Evolutionary conservation across 2,329 filamentous ascomycete species (phyloP).

Genomic region (Lasiodiplodia sp.): DNA sequence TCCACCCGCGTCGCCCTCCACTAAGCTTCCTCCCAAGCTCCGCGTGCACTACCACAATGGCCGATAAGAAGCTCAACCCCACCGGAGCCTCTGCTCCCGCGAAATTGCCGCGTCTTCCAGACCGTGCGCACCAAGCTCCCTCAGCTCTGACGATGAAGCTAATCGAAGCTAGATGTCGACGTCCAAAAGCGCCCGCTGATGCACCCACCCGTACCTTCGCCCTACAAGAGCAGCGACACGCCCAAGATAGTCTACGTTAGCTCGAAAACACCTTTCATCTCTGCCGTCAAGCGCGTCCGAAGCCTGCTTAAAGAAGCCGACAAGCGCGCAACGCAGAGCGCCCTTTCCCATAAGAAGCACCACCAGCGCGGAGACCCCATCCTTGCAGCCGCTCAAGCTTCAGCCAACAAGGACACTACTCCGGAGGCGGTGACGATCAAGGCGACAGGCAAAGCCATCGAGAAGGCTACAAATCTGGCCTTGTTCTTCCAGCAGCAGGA

Average conservation of each 20-base stretch:
- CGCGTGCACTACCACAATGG: background rate
- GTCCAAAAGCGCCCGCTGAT: slow-evolving; percentile 65
- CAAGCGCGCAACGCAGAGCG: slow-evolving; percentile 47
- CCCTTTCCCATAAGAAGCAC: slow-evolving; percentile 13
- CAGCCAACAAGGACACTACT: slow-evolving; percentile 37
- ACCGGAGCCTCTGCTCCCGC: background rate
- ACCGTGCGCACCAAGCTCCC: slow-evolving; percentile 33
- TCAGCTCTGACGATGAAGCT: slow-evolving; percentile 1
- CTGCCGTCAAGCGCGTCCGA: slow-evolving; percentile 69
- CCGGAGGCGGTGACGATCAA: slow-evolving; percentile 65
- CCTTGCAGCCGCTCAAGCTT: slow-evolving; percentile 46
- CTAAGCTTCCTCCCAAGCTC: slow-evolving; percentile 31
- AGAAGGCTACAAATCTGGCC: slow-evolving; percentile 68
- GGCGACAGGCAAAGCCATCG: slow-evolving; percentile 72
- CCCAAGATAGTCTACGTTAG: slow-evolving; percentile 72
- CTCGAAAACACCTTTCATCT: slow-evolving; percentile 70
- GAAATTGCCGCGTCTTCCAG: slow-evolving; percentile 33
- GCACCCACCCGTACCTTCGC: slow-evolving; percentile 62
- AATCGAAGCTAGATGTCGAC: slow-evolving; percentile 50
- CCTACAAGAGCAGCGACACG: slow-evolving; percentile 56
- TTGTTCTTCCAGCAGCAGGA: slow-evolving; percentile 69
- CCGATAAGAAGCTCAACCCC: background rate
- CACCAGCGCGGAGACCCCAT: slow-evolving; percentile 31
- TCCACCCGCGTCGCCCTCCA: slow-evolving; percentile 17
- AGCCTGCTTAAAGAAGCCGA: slow-evolving; percentile 66